Evolutionary conservation across 73 alveolate genomes (phyloP), one percentile per base, ranked within the genome.

Genomic region (Breviolum minutum): DNA sequence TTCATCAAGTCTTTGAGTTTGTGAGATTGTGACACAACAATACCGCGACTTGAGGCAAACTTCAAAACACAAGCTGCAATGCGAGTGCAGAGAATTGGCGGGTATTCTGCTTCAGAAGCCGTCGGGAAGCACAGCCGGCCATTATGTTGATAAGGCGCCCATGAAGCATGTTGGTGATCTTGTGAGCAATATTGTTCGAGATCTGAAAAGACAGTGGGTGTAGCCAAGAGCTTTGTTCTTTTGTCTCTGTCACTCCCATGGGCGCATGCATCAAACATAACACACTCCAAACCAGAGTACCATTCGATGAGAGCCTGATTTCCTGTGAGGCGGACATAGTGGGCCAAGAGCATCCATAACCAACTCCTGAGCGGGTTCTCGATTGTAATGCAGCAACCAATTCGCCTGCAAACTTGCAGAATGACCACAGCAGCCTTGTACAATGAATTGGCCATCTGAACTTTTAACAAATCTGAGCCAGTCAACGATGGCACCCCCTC

Each of bases 301-400:
- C 73, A 12, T 10, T 64, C 22, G 73, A 64, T 64, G 10, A 64
- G 73, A 64, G 10, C 73, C 73, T 64, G 16, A 64, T 10, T 64
- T 64, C 22, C 73, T 64, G 73, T 16, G 16, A 64, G 73, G 73
- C 22, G 73, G 22, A 64, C 73, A 64, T 77, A 8, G 17, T 32
- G 5, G 10, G 89, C 89, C 40, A 80, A 30, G 11, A 80, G 69
- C 40, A 27, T 24, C 89, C 89, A 80, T 12, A 80, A 30, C 89
- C 89, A 80, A 80, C 70, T 32, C 29, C 89, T 66, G 22, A 40
- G 89, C 11, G 89, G 89, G 69, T 80, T 80, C 22, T 80, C 89
- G 22, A 80, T 30, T 8, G 89, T 27, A 7, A 80, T 4, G 29
- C 8, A 5, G 89, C 89, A 80, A 8, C 69, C 70, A 8, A 7